Percentiles rank a stretch among this genome's conserved stretches.
Conservation (phyloP, 495 filamentous ascomycete genomes). For the Trichoderma parareesei region DNA sequence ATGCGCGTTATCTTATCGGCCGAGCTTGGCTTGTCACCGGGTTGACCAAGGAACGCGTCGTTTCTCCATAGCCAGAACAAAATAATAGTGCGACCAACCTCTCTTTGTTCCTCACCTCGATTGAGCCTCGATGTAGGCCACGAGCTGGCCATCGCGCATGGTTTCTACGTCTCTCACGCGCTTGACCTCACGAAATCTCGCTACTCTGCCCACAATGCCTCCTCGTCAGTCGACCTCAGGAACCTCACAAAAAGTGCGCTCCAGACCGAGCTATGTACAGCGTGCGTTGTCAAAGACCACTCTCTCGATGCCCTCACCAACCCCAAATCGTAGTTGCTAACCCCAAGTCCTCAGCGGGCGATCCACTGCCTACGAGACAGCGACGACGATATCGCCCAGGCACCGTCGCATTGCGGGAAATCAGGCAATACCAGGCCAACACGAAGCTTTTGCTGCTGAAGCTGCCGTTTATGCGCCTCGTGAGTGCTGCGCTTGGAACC, state of each 20-base stretch:
- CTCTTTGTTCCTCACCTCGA: background rate
- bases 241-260: background rate
- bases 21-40: background rate
- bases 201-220: background rate
- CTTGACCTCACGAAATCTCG: background rate
- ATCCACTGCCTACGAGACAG: constrained; percentile 9
- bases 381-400: constrained; percentile 54
- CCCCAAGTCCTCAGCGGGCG: background rate
- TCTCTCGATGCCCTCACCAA: background rate
- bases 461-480: constrained; percentile 60
- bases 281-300: background rate
- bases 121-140: background rate
- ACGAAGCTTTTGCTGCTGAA: constrained; percentile 57
- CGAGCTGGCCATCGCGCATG: background rate
- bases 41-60: constrained; percentile 2
- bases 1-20: background rate
- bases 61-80: background rate
- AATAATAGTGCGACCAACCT: background rate
- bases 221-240: background rate
- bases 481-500: constrained; percentile 22
- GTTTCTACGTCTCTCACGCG: background rate
- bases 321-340: background rate
- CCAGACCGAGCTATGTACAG: constrained; percentile 5
- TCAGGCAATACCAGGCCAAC: constrained; percentile 56
- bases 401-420: constrained; percentile 59